Conservation (phyloP, 352 stramenopile genomes). For the Pelagophyceae sp. region DNA sequence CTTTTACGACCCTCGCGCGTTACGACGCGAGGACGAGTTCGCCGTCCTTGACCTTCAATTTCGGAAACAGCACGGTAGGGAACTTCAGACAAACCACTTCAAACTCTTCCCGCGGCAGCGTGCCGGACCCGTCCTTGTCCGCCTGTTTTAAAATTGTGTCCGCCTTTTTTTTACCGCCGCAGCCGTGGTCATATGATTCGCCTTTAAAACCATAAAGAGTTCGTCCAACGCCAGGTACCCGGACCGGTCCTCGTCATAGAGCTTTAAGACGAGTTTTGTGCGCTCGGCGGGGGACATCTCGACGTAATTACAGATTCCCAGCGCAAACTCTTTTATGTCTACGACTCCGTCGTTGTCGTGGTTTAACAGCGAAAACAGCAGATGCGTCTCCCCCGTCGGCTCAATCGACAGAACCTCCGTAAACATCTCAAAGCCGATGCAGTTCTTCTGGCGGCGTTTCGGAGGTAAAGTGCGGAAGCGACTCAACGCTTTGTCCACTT, state of each 20-base stretch:
- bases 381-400: slow-evolving; percentile 68
- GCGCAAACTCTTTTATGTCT: slow-evolving; percentile 75
- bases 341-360: slow-evolving; percentile 52
- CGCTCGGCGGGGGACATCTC: slow-evolving; percentile 61
- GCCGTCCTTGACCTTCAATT: too few species aligned
- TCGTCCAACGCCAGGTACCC: slow-evolving; percentile 73
- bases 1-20: too few species aligned
- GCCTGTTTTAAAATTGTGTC: slow-evolving; percentile 67
- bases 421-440: slow-evolving; percentile 42
- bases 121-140: slow-evolving; percentile 61
- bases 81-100: slow-evolving; percentile 73
- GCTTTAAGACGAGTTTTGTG: slow-evolving; percentile 81
- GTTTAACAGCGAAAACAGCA: slow-evolving; percentile 68
- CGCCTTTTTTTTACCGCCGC: slow-evolving; percentile 62
- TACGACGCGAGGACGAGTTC: too few species aligned
- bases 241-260: slow-evolving; percentile 82
- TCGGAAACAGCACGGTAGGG: slow-evolving; percentile 72
- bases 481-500: slow-evolving; percentile 41
- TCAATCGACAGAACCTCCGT: slow-evolving; percentile 70
- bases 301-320: slow-evolving; percentile 79
- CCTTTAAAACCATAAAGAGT: slow-evolving; percentile 75
- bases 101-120: slow-evolving; percentile 70
- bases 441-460: slow-evolving; percentile 12
- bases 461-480: slow-evolving; percentile 28
- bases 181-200: slow-evolving; percentile 61